These are phyloP conservation scores for Ascodesmis nigricans DNA, from an alignment of 495 filamentous ascomycete species.

Conservation along the genomic window DNA sequence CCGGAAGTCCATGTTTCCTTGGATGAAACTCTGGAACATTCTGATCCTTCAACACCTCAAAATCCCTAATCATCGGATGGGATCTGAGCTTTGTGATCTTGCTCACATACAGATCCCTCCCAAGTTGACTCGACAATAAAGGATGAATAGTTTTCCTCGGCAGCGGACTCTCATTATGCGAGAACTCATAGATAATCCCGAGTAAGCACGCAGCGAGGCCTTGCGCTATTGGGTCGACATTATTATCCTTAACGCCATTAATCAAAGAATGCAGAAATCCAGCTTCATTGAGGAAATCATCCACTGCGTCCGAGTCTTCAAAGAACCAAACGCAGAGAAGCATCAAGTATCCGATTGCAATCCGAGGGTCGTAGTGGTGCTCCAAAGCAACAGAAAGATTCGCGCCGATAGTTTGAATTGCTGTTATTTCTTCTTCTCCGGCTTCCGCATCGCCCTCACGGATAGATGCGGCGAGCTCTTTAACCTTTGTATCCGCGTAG, in stretches of 20 bases:
- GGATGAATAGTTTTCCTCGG: conserved; percentile 62
- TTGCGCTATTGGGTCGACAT: conserved; percentile 41
- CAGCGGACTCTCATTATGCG: conserved; percentile 86
- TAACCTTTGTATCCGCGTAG: conserved; percentile 59
- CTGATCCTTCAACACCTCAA: conserved; percentile 43
- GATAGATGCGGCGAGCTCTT: conserved; percentile 56
- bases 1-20: conserved; percentile 36
- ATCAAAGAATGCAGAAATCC: conserved; percentile 72
- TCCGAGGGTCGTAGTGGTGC: conserved; percentile 54
- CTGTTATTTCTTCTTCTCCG: conserved; percentile 89
- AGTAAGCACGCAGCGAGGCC: conserved; percentile 67
- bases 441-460: conserved; percentile 72
- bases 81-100: conserved; percentile 56
- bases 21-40: conserved; percentile 7
- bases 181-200: conserved; percentile 89
- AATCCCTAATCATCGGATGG: conserved; percentile 69
- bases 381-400: conserved; percentile 59
- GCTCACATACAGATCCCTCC: conserved; percentile 75
- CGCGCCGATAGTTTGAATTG: conserved; percentile 64
- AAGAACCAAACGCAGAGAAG: conserved; percentile 82
- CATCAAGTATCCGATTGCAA: conserved; percentile 76
- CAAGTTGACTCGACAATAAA: conserved; percentile 55
- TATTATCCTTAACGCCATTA: conserved; percentile 37
- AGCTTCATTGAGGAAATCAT: conserved; percentile 89
- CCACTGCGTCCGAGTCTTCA: conserved; percentile 74